phyloP scores from a whole-genome alignment of 129 eudicot species.

The sunflower (Helianthus annuus) region DNA sequence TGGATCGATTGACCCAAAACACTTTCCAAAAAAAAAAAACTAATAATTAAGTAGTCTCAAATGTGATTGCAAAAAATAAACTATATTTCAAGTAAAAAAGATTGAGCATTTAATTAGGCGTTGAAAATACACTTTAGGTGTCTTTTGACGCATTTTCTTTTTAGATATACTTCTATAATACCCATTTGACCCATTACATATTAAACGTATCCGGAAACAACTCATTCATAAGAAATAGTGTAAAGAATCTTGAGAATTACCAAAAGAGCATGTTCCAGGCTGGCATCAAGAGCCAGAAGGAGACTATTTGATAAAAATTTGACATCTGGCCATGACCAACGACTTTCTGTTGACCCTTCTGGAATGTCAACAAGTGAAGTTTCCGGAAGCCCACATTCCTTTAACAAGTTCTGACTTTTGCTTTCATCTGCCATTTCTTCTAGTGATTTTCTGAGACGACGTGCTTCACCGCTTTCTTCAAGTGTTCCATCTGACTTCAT shows the following conservation, averaged over 20 bases:
- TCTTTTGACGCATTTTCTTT: background rate
- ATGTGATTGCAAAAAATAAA: background rate
- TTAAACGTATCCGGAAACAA: background rate
- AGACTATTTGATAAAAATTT: constrained; percentile 72
- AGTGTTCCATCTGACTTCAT: constrained; percentile 97
- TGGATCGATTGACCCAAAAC: constrained; percentile 1
- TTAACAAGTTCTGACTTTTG: constrained; percentile 48
- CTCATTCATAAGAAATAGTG: background rate
- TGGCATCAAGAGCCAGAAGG: constrained; percentile 95
- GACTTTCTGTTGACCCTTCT: constrained; percentile 56
- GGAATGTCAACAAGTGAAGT: constrained; percentile 52
- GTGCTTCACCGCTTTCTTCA: constrained; percentile 98
- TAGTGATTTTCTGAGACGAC: constrained; percentile 83
- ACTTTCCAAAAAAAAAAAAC: background rate
- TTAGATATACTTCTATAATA: background rate
- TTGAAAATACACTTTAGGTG: background rate
- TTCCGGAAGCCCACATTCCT: constrained; percentile 79
- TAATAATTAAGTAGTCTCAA: background rate
- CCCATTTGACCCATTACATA: background rate
- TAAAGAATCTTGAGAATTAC: constrained; percentile 39
- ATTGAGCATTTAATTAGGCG: background rate
- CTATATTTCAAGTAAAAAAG: background rate
- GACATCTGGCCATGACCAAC: constrained; percentile 97
- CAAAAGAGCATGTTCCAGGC: constrained; percentile 97
- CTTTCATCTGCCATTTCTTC: constrained; percentile 92